Conservation (phyloP, 106 monocot species). For the Acorus calamus region DNA sequence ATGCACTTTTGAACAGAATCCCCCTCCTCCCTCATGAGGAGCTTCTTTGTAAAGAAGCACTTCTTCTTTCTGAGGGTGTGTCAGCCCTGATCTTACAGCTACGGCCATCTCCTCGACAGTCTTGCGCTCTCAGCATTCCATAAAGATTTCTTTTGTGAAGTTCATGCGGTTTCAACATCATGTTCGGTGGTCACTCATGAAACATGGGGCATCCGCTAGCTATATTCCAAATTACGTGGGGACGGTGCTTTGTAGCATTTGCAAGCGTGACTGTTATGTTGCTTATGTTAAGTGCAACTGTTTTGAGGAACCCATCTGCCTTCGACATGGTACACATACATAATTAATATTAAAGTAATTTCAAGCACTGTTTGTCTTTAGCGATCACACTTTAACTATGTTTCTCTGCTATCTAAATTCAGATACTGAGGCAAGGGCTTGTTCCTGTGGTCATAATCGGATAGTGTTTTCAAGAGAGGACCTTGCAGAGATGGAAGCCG, state of each 20-base stretch:
- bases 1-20: conserved; percentile 63
- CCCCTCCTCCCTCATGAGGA: conserved; percentile 86
- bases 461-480: conserved; percentile 32
- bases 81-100: conserved; percentile 3
- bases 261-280: conserved; percentile 52
- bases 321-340: conserved; percentile 46
- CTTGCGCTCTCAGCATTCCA: conserved; percentile 16
- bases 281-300: conserved; percentile 52
- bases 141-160: conserved; percentile 47
- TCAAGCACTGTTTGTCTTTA: too few species aligned
- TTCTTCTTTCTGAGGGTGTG: conserved; percentile 30
- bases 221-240: conserved; percentile 1
- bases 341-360: too few species aligned
- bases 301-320: conserved; percentile 34
- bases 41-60: conserved; percentile 77
- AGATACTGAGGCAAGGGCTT: conserved; percentile 34
- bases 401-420: conserved; percentile 7
- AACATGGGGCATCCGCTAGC: conserved; percentile 15
- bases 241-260: conserved; percentile 35
- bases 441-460: conserved; percentile 26
- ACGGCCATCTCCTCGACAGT: conserved; percentile 18
- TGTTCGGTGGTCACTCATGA: conserved; percentile 35
- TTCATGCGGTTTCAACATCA: conserved; percentile 56
- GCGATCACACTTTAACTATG: neutral
- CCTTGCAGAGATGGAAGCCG: conserved; percentile 35